Evolutionary conservation across 2,329 filamentous ascomycete species (phyloP).

Genomic region (Tolypocladium capitatum): DNA sequence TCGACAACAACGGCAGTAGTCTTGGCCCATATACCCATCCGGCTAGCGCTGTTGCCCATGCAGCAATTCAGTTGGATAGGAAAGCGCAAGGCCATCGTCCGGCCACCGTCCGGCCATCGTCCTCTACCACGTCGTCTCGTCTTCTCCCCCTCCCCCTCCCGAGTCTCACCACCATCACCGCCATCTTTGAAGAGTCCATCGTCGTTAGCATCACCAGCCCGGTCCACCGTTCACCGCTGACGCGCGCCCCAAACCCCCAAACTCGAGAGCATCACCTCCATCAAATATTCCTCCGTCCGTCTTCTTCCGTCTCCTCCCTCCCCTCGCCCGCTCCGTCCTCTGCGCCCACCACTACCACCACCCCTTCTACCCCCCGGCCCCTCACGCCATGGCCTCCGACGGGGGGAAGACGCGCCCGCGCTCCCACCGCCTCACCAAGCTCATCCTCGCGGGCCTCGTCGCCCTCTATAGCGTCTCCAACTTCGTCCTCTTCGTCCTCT

Average conservation of each 20-base stretch:
- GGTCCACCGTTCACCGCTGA: too few relatives aligned
- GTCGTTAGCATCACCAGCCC: too few relatives aligned
- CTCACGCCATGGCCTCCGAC: background rate
- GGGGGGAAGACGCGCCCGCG: background rate
- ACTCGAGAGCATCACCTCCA: background rate
- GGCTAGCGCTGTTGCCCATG: background rate
- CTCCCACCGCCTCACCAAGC: slow-evolving; percentile 1
- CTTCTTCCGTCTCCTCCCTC: background rate
- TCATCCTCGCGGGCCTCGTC: slow-evolving; percentile 7
- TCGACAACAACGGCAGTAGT: background rate
- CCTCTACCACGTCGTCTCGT: background rate
- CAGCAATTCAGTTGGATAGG: background rate
- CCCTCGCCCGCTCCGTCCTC: background rate
- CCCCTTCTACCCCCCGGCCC: background rate
- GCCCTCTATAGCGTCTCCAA: slow-evolving; percentile 9
- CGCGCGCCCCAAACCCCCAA: background rate
- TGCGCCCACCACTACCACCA: background rate
- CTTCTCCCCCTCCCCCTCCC: background rate
- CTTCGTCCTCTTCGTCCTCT: slow-evolving; percentile 9
- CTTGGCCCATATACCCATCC: background rate
- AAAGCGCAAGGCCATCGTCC: background rate
- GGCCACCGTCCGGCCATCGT: background rate
- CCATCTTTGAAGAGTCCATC: background rate
- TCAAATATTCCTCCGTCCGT: background rate
- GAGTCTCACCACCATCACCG: background rate